Conservation (phyloP, 2,329 filamentous ascomycete species). For the Boeremia lycopersici region DNA sequence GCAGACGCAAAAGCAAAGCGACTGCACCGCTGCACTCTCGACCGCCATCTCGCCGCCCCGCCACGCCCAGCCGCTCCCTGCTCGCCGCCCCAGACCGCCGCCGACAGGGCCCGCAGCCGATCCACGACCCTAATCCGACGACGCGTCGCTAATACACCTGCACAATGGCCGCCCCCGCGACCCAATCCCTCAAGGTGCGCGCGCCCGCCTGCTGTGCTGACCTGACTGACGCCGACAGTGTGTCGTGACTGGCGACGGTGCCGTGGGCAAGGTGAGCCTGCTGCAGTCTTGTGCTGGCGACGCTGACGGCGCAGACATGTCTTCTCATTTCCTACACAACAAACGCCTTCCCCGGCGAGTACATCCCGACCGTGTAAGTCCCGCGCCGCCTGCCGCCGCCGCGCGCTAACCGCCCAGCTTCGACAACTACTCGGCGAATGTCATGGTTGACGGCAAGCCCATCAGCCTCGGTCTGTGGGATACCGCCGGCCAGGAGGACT, state of each 20-base stretch:
- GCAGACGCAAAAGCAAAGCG: constrained; percentile 21
- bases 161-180: constrained; percentile 77
- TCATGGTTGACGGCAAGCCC: constrained; percentile 98
- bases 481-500: constrained; percentile 98
- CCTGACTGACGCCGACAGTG: constrained; percentile 3
- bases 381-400: constrained; percentile 13
- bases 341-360: constrained; percentile 99
- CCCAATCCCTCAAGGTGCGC: constrained; percentile 87
- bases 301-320: constrained; percentile 75
- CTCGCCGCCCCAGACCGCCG: constrained; percentile 16
- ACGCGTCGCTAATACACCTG: constrained; percentile 20
- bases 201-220: not conserved
- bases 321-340: constrained; percentile 99
- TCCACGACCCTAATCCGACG: constrained; percentile 32
- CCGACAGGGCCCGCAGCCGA: constrained; percentile 27
- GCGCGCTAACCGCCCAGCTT: constrained; percentile 63
- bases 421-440: constrained; percentile 98
- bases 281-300: constrained; percentile 15
- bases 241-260: constrained; percentile 98
- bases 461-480: constrained; percentile 98
- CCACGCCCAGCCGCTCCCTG: constrained; percentile 11
- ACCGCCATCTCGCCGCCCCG: constrained; percentile 18
- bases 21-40: not conserved
- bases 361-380: constrained; percentile 96
- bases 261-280: constrained; percentile 86